Percentiles rank a stretch among this genome's conserved stretches.
Evolutionary conservation across 202 grass and related monocot species (phyloP).

Genomic region (Musa balbisiana): DNA sequence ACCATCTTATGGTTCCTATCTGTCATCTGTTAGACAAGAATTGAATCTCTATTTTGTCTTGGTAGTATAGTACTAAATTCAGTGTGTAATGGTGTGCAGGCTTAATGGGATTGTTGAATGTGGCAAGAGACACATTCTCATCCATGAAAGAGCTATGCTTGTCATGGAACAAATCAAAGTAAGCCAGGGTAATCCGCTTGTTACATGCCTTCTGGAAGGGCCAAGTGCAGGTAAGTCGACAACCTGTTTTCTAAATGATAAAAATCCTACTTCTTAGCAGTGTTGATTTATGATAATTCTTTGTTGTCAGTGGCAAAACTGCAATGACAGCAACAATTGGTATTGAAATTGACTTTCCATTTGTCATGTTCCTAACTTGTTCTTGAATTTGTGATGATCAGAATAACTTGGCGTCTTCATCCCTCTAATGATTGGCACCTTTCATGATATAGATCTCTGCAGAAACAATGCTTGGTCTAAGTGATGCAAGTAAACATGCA

Average conservation of each 20-base stretch:
- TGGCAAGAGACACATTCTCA: conserved; percentile 60
- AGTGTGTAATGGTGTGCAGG: conserved; percentile 26
- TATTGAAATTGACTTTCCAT: conserved; percentile 92
- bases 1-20: background rate
- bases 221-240: conserved; percentile 59
- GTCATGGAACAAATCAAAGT: conserved; percentile 75
- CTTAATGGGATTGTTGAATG: conserved; percentile 85
- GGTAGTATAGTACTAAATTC: background rate
- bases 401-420: background rate
- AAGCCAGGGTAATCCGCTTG: conserved; percentile 77
- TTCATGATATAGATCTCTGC: conserved; percentile 48
- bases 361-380: conserved; percentile 76
- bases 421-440: background rate
- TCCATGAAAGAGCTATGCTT: conserved; percentile 74
- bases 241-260: background rate
- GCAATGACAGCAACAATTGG: conserved; percentile 65
- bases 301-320: conserved; percentile 47
- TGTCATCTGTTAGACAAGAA: background rate
- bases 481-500: conserved; percentile 82
- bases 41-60: background rate
- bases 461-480: conserved; percentile 93
- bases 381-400: background rate
- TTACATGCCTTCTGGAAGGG: conserved; percentile 89
- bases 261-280: background rate
- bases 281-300: conserved; percentile 9